Evolutionary conservation across 805 yeast species (phyloP).

Genomic region (Wickerhamiella brachini): DNA sequence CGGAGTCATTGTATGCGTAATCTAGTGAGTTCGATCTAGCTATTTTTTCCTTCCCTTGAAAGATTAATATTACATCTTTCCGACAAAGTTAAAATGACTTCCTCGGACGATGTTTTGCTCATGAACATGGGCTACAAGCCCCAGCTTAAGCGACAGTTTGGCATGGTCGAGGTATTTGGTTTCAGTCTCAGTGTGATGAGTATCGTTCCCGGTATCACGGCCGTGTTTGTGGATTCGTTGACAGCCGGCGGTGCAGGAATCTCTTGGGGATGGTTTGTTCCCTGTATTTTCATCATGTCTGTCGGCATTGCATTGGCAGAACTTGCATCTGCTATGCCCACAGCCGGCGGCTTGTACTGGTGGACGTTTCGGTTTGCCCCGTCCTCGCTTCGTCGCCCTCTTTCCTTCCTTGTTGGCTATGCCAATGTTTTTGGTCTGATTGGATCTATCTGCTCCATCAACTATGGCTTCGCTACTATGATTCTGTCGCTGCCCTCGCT

Average conservation of each 20-base stretch:
- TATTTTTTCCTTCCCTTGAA: background rate
- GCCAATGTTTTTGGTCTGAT: slow-evolving; percentile 51
- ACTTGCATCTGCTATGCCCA: slow-evolving; percentile 51
- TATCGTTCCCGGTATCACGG: slow-evolving; percentile 39
- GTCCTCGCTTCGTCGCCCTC: slow-evolving; percentile 32
- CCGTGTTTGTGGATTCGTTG: slow-evolving; percentile 38
- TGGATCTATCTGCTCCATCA: slow-evolving; percentile 53
- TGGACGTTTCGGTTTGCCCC: slow-evolving; percentile 60
- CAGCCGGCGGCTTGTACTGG: slow-evolving; percentile 55
- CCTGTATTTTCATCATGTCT: slow-evolving; percentile 39
- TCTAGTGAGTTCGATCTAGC: background rate
- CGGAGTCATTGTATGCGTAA: background rate
- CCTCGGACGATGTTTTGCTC: slow-evolving; percentile 21
- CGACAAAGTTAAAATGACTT: background rate
- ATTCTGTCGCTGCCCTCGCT: slow-evolving; percentile 24
- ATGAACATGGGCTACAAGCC: slow-evolving; percentile 56
- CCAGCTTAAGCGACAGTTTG: slow-evolving; percentile 46
- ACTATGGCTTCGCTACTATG: slow-evolving; percentile 40
- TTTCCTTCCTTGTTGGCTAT: slow-evolving; percentile 50
- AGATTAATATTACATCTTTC: too few species aligned
- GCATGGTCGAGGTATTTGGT: slow-evolving; percentile 52
- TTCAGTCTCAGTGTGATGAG: slow-evolving; percentile 42
- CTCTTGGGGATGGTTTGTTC: slow-evolving; percentile 49
- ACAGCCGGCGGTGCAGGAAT: slow-evolving; percentile 47
- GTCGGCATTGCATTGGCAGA: slow-evolving; percentile 53